Evolutionary conservation across 116 monocot genomes (phyloP).

Genomic region (Dioscorea cayenensis): DNA sequence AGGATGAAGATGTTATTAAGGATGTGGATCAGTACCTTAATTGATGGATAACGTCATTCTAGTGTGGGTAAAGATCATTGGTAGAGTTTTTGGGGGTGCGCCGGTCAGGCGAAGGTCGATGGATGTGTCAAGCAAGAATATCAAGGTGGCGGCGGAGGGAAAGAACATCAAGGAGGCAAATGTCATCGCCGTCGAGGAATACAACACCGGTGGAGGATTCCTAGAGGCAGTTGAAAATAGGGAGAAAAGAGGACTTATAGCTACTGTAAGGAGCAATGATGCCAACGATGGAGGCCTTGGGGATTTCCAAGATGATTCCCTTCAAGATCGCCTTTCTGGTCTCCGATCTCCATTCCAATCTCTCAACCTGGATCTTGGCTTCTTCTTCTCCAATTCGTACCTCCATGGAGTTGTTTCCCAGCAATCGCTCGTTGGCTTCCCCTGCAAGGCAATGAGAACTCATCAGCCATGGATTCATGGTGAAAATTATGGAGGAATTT

Average conservation of each 20-base stretch:
- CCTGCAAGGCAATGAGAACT: background rate
- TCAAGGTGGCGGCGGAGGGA: slow-evolving; percentile 76
- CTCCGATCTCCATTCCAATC: slow-evolving; percentile 35
- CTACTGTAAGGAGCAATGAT: slow-evolving; percentile 87
- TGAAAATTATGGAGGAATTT: too few relatives aligned
- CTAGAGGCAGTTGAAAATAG: slow-evolving; percentile 86
- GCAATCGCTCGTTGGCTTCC: slow-evolving; percentile 19
- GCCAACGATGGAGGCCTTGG: slow-evolving; percentile 48
- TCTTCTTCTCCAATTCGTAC: background rate
- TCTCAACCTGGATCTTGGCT: slow-evolving; percentile 34
- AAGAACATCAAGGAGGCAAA: slow-evolving; percentile 57
- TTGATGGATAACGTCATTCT: too few relatives aligned
- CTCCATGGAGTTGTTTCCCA: slow-evolving; percentile 18
- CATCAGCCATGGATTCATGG: too few relatives aligned
- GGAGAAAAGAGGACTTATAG: slow-evolving; percentile 84
- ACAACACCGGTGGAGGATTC: slow-evolving; percentile 58
- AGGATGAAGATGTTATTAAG: too few relatives aligned
- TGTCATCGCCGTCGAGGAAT: slow-evolving; percentile 70
- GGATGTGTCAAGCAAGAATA: slow-evolving; percentile 36
- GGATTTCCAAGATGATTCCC: slow-evolving; percentile 55
- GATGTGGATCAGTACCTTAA: too few relatives aligned
- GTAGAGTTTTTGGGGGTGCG: too few relatives aligned
- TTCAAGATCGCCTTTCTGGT: slow-evolving; percentile 42
- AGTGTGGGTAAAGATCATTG: too few relatives aligned
- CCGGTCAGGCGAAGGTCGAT: too few relatives aligned